Evolutionary conservation across 2,329 filamentous ascomycete genomes (phyloP).

Genomic region (Pseudogymnoascus sp.): DNA sequence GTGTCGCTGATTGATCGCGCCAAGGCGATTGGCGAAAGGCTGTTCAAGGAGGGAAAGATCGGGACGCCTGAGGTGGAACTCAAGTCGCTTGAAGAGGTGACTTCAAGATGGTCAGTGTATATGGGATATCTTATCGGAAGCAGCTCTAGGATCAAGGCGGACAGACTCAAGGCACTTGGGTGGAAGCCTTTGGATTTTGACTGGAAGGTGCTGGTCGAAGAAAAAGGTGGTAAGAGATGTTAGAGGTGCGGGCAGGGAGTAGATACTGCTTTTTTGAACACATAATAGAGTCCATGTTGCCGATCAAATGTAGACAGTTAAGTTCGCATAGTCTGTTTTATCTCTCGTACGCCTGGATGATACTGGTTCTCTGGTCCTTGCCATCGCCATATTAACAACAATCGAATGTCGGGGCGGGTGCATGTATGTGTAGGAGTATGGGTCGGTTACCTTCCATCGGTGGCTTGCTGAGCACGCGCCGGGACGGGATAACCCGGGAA

Average conservation of each 20-base stretch:
- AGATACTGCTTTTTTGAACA: background rate
- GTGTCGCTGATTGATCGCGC: background rate
- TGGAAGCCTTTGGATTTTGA: background rate
- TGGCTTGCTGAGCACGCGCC: too few relatives aligned
- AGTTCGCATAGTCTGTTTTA: background rate
- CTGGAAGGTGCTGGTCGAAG: background rate
- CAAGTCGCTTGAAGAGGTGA: background rate
- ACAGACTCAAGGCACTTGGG: background rate
- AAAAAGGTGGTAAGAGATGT: background rate
- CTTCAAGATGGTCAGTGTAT: background rate
- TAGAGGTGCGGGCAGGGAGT: background rate
- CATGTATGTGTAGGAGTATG: too few relatives aligned
- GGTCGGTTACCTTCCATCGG: too few relatives aligned
- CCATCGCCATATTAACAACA: too few relatives aligned
- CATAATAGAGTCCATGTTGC: background rate
- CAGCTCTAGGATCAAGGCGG: background rate
- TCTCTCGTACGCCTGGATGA: background rate
- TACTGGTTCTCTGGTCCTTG: background rate
- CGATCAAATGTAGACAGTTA: background rate
- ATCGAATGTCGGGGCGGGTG: too few relatives aligned
- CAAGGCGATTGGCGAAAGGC: background rate
- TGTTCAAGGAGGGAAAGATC: background rate
- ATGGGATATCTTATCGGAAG: background rate
- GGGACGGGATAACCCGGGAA: too few relatives aligned
- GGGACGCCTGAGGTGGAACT: background rate